These are phyloP conservation scores for Xylaria grammica DNA, from an alignment of 495 filamentous ascomycete genomes.

Conservation along the genomic window DNA sequence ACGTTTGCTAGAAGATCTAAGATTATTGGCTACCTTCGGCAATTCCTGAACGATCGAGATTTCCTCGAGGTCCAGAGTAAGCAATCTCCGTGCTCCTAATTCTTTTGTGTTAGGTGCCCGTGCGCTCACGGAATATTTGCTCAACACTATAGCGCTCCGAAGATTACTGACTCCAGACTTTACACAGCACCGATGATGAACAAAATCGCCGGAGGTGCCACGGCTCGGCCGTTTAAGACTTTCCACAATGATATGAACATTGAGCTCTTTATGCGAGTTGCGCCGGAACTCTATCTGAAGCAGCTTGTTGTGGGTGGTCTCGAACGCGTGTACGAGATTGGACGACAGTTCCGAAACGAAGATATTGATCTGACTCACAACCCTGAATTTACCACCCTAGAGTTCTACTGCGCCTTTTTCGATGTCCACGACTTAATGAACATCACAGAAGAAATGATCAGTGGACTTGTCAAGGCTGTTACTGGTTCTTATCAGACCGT, in stretches of 20 bases:
- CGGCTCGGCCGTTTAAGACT: slow-evolving; percentile 92
- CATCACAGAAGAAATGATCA: slow-evolving; percentile 92
- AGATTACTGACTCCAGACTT: neutral
- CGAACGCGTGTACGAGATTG: slow-evolving; percentile 91
- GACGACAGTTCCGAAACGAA: slow-evolving; percentile 92
- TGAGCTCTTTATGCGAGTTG: slow-evolving; percentile 91
- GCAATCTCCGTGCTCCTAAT: neutral
- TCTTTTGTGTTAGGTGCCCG: too few species aligned
- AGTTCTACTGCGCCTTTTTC: slow-evolving; percentile 96
- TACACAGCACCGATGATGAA: slow-evolving; percentile 89
- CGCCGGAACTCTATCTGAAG: slow-evolving; percentile 96
- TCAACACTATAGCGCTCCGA: neutral
- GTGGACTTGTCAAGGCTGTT: slow-evolving; percentile 86
- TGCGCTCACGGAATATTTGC: too few species aligned
- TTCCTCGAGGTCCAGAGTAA: slow-evolving; percentile 66
- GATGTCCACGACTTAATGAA: slow-evolving; percentile 94
- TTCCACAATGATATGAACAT: slow-evolving; percentile 93
- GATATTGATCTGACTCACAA: slow-evolving; percentile 97
- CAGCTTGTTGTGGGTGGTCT: slow-evolving; percentile 92
- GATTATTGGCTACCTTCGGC: slow-evolving; percentile 83
- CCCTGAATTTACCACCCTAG: slow-evolving; percentile 96
- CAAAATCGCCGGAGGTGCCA: slow-evolving; percentile 91
- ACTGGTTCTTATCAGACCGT: slow-evolving; percentile 84
- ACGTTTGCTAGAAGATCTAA: slow-evolving; percentile 83
- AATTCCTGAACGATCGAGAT: slow-evolving; percentile 81